A percentile compares a stretch with the other conserved stretches of the same genome.
These are phyloP conservation scores for Tubosaeta sp. DNA, from an alignment of 768 basidiomycete genomes.

Conservation along the genomic window DNA sequence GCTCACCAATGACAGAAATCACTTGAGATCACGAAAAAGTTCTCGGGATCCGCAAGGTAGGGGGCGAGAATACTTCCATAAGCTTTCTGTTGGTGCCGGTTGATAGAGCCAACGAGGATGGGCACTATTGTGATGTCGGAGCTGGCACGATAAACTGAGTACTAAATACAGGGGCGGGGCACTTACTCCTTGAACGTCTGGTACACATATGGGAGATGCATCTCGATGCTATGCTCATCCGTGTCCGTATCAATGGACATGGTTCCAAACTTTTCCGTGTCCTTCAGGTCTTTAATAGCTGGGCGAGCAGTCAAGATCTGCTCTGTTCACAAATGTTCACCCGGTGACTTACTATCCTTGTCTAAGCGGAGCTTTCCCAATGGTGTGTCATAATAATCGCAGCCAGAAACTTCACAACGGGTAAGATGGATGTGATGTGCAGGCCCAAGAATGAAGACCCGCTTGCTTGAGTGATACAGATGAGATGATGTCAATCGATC, in stretches of 20 bases:
- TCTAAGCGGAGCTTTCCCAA: slow-evolving; percentile 81
- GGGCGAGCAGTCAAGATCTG: slow-evolving; percentile 4
- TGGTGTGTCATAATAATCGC: slow-evolving; percentile 77
- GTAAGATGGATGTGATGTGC: slow-evolving; percentile 89
- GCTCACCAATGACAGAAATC: slow-evolving; percentile 97
- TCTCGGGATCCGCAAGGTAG: slow-evolving; percentile 72
- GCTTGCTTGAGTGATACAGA: slow-evolving; percentile 51
- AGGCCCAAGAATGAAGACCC: slow-evolving; percentile 92
- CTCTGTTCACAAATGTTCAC: neutral
- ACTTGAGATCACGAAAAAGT: slow-evolving; percentile 86
- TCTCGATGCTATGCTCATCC: slow-evolving; percentile 95
- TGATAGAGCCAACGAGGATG: slow-evolving; percentile 81
- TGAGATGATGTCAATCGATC: slow-evolving; percentile 4
- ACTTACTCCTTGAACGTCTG: slow-evolving; percentile 78
- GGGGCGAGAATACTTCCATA: slow-evolving; percentile 76
- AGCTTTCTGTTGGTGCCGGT: slow-evolving; percentile 49
- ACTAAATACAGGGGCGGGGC: neutral
- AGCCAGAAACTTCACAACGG: slow-evolving; percentile 83
- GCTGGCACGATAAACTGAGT: slow-evolving; percentile 33
- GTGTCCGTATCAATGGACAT: slow-evolving; percentile 74
- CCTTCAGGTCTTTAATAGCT: slow-evolving; percentile 17
- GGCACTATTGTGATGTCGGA: slow-evolving; percentile 81
- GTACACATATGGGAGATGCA: slow-evolving; percentile 91
- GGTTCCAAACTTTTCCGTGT: slow-evolving; percentile 49
- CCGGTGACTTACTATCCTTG: slow-evolving; percentile 55